These are phyloP conservation scores for Triticum dicoccoides DNA, from an alignment of 176 grass and related monocot genomes.

Conservation along the genomic window DNA sequence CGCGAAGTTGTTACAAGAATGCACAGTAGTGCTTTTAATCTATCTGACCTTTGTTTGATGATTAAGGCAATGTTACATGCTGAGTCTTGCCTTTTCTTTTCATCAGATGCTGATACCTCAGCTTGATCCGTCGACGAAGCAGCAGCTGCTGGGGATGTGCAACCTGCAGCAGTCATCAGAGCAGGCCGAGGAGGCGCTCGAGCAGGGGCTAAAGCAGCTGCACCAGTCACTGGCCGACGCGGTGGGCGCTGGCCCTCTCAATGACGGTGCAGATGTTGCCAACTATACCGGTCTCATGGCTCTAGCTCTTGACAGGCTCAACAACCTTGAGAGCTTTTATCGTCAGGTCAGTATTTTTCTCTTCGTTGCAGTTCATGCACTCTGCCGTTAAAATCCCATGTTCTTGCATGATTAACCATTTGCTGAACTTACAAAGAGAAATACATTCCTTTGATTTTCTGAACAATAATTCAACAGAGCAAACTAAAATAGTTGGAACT, in stretches of 20 bases:
- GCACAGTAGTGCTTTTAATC: not conserved
- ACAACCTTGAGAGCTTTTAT: constrained; percentile 71
- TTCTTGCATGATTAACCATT: not conserved
- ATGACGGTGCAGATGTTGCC: constrained; percentile 40
- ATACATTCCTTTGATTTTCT: not conserved
- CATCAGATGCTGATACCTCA: constrained; percentile 78
- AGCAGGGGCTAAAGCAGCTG: constrained; percentile 73
- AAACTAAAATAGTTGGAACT: not conserved
- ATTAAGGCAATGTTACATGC: not conserved
- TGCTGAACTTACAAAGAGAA: not conserved
- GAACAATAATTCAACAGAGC: not conserved
- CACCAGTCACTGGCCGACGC: constrained; percentile 58
- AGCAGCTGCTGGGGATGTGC: constrained; percentile 71
- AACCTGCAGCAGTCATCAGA: constrained; percentile 73
- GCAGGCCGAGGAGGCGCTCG: constrained; percentile 82
- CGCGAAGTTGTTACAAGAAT: not conserved
- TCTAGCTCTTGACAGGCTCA: constrained; percentile 63
- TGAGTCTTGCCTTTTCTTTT: not conserved
- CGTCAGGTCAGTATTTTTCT: constrained; percentile 52
- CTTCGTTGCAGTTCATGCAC: not conserved
- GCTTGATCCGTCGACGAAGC: constrained; percentile 81
- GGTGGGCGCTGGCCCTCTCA: constrained; percentile 53
- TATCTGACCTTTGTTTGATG: not conserved
- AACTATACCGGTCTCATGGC: constrained; percentile 67
- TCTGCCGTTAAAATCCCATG: not conserved